Evolutionary conservation across 1,284 basidiomycete species (phyloP).

Genomic region (Inonotus hispidus): DNA sequence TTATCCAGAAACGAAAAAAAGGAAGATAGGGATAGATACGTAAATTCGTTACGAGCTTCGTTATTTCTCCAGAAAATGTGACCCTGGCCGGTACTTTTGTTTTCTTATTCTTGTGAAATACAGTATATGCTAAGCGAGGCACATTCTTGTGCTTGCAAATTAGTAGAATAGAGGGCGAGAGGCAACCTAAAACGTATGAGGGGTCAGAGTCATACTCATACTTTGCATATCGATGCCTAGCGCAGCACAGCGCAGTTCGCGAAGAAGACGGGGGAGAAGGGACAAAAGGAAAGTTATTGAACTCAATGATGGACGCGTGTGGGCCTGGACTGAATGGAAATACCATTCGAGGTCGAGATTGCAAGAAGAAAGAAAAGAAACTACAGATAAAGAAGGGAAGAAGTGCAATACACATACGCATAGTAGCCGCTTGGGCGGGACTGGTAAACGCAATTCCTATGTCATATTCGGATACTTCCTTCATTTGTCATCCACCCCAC

Average conservation of each 20-base stretch:
- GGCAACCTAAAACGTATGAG: background rate
- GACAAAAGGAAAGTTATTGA: background rate
- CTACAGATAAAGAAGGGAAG: background rate
- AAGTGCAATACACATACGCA: constrained; percentile 21
- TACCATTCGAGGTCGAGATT: background rate
- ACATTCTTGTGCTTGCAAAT: background rate
- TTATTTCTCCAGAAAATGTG: constrained; percentile 6
- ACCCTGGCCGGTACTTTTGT: background rate
- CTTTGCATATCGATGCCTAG: background rate
- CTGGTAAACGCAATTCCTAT: too few relatives aligned
- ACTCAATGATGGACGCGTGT: background rate
- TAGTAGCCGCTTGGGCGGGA: too few relatives aligned
- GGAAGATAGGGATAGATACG: background rate
- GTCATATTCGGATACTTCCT: constrained; percentile 53
- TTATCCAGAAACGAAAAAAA: constrained; percentile 37
- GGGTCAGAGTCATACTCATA: background rate
- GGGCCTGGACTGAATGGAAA: background rate
- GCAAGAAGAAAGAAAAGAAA: background rate
- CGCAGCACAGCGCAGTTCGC: background rate
- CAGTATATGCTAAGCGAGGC: background rate
- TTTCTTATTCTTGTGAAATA: background rate
- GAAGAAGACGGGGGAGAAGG: background rate
- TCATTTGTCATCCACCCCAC: too few relatives aligned
- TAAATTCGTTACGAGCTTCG: constrained; percentile 5
- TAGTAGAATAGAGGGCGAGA: background rate